Evolutionary conservation across 2,329 filamentous ascomycete genomes (phyloP), one percentile per base, ranked within the genome.

Genomic region (Bipolaris bicolor): DNA sequence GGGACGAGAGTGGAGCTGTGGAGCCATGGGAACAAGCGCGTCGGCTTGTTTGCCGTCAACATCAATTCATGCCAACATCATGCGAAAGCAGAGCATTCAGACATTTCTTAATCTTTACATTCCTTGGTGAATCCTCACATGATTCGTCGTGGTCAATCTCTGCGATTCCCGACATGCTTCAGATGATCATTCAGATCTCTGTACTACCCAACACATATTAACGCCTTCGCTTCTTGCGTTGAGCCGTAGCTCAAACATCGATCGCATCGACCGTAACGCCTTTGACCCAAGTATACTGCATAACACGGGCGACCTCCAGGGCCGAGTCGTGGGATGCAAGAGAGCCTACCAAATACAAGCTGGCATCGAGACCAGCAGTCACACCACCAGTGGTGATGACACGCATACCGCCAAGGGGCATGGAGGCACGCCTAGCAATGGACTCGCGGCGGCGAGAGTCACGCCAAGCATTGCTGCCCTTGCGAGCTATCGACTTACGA

Each of bases 231-330:
- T 66, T 48, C 54, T 62, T 57, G 51, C 58, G 56, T 60, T 47
- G 61, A 67, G 58, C 55, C 58, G 51, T 56, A 58, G 64, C 65
- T 71, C 86, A 94, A 77, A 95, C 90, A 79, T 95, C 91, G 76
- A 93, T 87, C 63, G 90, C 90, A 76, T 94, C 90, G 67, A 94
- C 89, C 67, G 92, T 90, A 75, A 90, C 82, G 67, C 91, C 91
- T 87, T 93, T 94, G 76, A 86, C 85, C 92, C 92, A 96, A 72
- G 84, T 86, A 82, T 93, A 90, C 80, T 94, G 90, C 83, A 95
- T 87, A 65, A 85, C 68, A 63, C 88, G 85, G 71, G 90, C 88
- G 64, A 91, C 88, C 79, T 94, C 90, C 57, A 87, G 84, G 62
- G 91, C 91, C 58, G 88, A 83, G 52, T 90, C 90, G 71, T 91